Evolutionary conservation across 495 filamentous ascomycete genomes (phyloP), one percentile per base, ranked within the genome.

Genomic region (Hypoxylon fuscum): DNA sequence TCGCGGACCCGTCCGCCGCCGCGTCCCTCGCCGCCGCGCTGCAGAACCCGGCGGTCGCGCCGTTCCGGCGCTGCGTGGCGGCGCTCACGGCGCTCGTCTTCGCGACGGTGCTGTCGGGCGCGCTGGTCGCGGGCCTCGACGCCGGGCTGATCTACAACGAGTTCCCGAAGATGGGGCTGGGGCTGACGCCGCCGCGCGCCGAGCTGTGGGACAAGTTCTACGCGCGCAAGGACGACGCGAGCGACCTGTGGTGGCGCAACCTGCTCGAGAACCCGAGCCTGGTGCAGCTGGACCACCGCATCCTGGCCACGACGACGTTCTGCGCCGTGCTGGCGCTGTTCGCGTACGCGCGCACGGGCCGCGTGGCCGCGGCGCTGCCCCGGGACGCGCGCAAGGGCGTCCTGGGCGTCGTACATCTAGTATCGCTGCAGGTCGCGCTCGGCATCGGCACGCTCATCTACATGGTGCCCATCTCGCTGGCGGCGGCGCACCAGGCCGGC

Each of bases 141-240:
- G 95, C 95, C 11, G 95, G 95, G 10, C 78, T 98, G 12, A 97
- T 98, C 70, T 98, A 98, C 79, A 98, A 98, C 71, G 92, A 98
- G 68, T 97, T 98, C 71, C 96, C 96, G 1, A 91, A 83, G 69
- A 98, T 98, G 95, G 95, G 96, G 23, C 76, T 81, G 1, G 91
- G 91, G 1, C 80, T 93, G 25, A 79, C 89, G 2, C 95, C 95
- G 8, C 96, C 95, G 1, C 85, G 79, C 55, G 78, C 83, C 0
- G 95, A 98, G 72, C 85, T 98, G 7, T 91, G 91, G 68, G 85
- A 90, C 65, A 77, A 84, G 37, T 93, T 92, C 77, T 98, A 98
- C 82, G 91, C 87, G 17, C 91, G 90, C 47, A 83, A 81, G 42
- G 79, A 86, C 35, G 92, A 96, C 71, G 70, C 70, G 0, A 86